phyloP scores from a whole-genome alignment of 352 stramenopile genomes.

The Phytophthora pini region DNA sequence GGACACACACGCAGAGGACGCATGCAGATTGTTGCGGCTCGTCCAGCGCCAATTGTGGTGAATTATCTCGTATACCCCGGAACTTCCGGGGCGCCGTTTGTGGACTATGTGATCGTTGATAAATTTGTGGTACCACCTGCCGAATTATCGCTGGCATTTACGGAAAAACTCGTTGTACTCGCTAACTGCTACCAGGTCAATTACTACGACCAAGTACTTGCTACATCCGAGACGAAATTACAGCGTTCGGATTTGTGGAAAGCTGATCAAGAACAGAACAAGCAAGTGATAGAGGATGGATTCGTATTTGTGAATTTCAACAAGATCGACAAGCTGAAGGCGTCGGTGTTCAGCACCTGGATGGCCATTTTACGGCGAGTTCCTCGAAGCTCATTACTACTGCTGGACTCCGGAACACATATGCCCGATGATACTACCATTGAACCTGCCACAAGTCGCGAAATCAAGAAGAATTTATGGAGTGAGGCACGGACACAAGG shows the following conservation, averaged over 20 bases:
- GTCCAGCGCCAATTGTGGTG: constrained; percentile 69
- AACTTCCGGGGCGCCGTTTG: constrained; percentile 72
- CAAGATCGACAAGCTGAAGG: constrained; percentile 88
- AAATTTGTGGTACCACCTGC: constrained; percentile 54
- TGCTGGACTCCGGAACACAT: constrained; percentile 56
- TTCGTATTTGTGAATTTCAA: constrained; percentile 90
- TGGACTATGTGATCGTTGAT: constrained; percentile 83
- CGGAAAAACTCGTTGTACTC: constrained; percentile 78
- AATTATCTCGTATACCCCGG: constrained; percentile 89
- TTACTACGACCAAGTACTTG: constrained; percentile 48
- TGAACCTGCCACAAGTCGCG: constrained; percentile 39
- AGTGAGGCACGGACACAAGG: constrained; percentile 60
- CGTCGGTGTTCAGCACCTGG: constrained; percentile 68
- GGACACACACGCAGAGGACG: constrained; percentile 69
- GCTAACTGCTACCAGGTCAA: constrained; percentile 87
- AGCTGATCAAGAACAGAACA: neutral
- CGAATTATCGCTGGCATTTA: constrained; percentile 51
- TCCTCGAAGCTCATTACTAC: constrained; percentile 57
- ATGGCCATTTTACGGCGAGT: constrained; percentile 71
- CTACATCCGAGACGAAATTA: constrained; percentile 12
- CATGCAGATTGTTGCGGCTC: constrained; percentile 54
- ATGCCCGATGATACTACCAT: neutral
- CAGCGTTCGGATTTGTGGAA: constrained; percentile 35
- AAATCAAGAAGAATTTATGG: constrained; percentile 58
- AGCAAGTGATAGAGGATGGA: constrained; percentile 9